Evolutionary conservation across 208 protist genomes (phyloP).

Genomic region (Acanthamoeba healyi): DNA sequence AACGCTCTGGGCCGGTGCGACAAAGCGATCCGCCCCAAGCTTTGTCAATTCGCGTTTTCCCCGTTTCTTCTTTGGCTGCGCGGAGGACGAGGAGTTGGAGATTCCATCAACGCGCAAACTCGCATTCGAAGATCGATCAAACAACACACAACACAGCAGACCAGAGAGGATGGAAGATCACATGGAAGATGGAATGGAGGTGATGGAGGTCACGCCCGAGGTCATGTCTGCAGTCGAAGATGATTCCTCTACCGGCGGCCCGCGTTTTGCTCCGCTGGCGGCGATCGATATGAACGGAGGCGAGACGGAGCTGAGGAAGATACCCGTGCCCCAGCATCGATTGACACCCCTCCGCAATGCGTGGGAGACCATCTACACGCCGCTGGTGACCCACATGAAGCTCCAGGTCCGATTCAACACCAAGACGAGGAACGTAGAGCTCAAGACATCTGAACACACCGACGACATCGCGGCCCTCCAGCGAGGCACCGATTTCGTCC

Average conservation of each 20-base stretch:
- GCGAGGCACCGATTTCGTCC: constrained; percentile 98
- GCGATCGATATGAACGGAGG: constrained; percentile 74
- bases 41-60: not conserved
- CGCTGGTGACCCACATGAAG: constrained; percentile 98
- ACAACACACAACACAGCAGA: not conserved
- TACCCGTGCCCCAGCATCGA: constrained; percentile 96
- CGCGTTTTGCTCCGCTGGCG: constrained; percentile 1
- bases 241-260: not conserved
- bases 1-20: too few relatives aligned
- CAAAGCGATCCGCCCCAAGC: too few relatives aligned
- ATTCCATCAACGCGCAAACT: constrained; percentile 10
- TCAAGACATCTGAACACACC: constrained; percentile 93
- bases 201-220: constrained; percentile 7
- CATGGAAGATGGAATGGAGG: constrained; percentile 26
- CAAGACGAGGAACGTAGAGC: constrained; percentile 95
- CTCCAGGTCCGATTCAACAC: constrained; percentile 99
- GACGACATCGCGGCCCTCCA: constrained; percentile 94
- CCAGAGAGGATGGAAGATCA: not conserved
- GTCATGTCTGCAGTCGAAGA: too few relatives aligned
- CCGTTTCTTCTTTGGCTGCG: not conserved
- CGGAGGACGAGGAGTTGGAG: not conserved
- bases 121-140: too few relatives aligned
- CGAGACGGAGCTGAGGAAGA: constrained; percentile 80
- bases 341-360: constrained; percentile 98
- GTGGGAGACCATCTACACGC: constrained; percentile 99